phyloP scores from a whole-genome alignment of 2,329 filamentous ascomycete species.

The Geosmithia flava region DNA sequence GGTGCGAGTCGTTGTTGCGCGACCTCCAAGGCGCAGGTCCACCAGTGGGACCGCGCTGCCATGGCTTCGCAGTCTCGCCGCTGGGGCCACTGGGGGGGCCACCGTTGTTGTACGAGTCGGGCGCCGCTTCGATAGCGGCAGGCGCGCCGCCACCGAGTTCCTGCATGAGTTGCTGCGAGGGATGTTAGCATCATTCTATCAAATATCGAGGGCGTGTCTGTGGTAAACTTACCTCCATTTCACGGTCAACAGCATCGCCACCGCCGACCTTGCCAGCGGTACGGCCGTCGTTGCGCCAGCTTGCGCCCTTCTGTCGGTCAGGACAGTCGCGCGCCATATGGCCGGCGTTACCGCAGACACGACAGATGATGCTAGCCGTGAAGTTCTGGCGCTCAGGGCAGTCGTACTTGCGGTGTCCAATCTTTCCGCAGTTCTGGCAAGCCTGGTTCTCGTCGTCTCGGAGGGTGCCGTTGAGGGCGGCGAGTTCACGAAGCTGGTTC shows the following conservation, averaged over 20 bases:
- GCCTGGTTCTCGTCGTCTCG: constrained; percentile 99
- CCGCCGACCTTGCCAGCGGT: constrained; percentile 55
- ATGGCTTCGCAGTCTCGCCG: constrained; percentile 57
- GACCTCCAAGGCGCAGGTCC: constrained; percentile 71
- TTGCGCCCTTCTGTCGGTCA: constrained; percentile 78
- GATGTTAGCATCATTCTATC: constrained; percentile 24
- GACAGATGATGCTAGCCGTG: constrained; percentile 98
- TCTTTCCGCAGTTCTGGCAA: constrained; percentile 98
- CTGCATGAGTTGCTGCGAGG: constrained; percentile 78
- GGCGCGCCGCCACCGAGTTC: constrained; percentile 71
- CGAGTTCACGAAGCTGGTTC: constrained; percentile 94
- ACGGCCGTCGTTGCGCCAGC: constrained; percentile 73
- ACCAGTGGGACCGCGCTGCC: constrained; percentile 77
- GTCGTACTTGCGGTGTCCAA: constrained; percentile 97
- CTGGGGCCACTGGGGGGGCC: constrained; percentile 20
- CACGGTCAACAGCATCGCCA: constrained; percentile 79
- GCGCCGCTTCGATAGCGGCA: constrained; percentile 78
- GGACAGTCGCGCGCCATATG: constrained; percentile 98
- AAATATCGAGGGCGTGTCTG: background rate
- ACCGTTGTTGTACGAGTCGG: constrained; percentile 42
- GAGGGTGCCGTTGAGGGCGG: constrained; percentile 94
- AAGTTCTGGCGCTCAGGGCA: constrained; percentile 96
- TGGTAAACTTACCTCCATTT: constrained; percentile 70
- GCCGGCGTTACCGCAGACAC: constrained; percentile 92
- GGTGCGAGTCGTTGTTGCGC: constrained; percentile 38